Percentiles rank a stretch among this genome's conserved stretches.
Conservation (phyloP, 164 flowering plant genomes). For the Echeveria elegans region DNA sequence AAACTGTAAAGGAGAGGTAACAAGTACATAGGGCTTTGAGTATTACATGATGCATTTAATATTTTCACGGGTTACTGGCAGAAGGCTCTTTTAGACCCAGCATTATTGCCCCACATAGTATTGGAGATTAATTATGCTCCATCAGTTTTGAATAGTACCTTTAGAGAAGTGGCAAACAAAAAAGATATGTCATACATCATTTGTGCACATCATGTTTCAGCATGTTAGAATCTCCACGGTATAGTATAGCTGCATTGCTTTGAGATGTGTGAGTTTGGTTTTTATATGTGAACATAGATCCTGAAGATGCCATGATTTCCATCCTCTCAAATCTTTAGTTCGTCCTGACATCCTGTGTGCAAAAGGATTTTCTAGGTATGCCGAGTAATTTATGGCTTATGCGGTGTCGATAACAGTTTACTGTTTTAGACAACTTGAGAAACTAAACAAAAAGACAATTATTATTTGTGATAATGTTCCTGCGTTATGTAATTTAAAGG, state of each 20-base stretch:
- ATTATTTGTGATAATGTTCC: conserved; percentile 11
- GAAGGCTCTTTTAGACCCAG: conserved; percentile 2
- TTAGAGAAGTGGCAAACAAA: not conserved
- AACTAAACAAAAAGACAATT: not conserved
- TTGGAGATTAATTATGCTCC: not conserved
- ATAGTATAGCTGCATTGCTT: not conserved
- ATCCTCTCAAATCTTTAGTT: not conserved
- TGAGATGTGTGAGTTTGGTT: not conserved
- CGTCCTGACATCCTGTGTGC: not conserved
- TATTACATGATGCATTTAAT: not conserved
- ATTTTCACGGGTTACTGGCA: conserved; percentile 1
- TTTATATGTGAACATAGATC: not conserved
- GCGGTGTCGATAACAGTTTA: not conserved
- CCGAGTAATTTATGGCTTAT: too few species aligned
- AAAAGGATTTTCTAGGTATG: not conserved
- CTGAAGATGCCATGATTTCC: not conserved
- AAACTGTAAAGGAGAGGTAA: not conserved
- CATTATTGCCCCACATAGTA: not conserved
- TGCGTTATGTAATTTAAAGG: not conserved
- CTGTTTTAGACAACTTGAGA: not conserved
- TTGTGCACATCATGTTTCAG: not conserved
- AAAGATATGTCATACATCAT: not conserved
- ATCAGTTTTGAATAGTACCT: not conserved
- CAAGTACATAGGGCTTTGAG: not conserved
- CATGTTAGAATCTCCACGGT: not conserved